These are phyloP conservation scores for Dioscorea alata DNA, from an alignment of 106 monocot species.

Conservation along the genomic window DNA sequence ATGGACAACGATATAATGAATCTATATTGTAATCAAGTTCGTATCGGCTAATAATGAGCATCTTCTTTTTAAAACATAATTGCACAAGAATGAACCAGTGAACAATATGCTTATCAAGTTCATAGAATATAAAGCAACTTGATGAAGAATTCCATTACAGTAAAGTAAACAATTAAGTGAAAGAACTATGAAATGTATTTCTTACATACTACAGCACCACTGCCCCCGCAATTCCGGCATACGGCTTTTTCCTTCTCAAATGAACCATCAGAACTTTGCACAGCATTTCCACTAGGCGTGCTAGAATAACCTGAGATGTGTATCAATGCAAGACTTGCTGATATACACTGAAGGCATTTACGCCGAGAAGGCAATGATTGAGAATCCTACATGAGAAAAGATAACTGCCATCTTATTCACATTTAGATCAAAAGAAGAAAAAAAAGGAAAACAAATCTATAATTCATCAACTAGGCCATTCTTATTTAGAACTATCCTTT, in stretches of 20 bases:
- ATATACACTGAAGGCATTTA: conserved; percentile 65
- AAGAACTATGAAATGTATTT: neutral
- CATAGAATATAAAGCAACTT: too few relatives aligned
- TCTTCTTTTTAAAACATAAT: too few relatives aligned
- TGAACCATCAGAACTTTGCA: conserved; percentile 24
- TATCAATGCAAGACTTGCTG: conserved; percentile 53
- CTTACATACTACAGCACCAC: conserved; percentile 93
- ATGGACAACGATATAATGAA: neutral
- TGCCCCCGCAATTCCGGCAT: conserved; percentile 80
- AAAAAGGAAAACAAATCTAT: too few relatives aligned
- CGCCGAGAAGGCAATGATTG: conserved; percentile 45
- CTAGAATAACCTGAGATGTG: conserved; percentile 23
- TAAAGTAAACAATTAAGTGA: neutral
- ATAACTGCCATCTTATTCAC: too few relatives aligned
- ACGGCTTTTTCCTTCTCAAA: conserved; percentile 46
- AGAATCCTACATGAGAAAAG: conserved; percentile 11
- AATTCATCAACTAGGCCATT: too few relatives aligned
- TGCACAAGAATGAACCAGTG: too few relatives aligned
- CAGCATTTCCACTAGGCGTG: conserved; percentile 22
- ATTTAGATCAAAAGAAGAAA: too few relatives aligned
- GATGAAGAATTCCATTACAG: neutral
- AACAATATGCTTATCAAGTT: too few relatives aligned
- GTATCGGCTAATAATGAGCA: too few relatives aligned
- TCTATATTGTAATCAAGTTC: neutral
- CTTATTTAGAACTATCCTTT: too few relatives aligned